phyloP scores from a whole-genome alignment of 2,329 filamentous ascomycete genomes.

The Apiospora aurea region DNA sequence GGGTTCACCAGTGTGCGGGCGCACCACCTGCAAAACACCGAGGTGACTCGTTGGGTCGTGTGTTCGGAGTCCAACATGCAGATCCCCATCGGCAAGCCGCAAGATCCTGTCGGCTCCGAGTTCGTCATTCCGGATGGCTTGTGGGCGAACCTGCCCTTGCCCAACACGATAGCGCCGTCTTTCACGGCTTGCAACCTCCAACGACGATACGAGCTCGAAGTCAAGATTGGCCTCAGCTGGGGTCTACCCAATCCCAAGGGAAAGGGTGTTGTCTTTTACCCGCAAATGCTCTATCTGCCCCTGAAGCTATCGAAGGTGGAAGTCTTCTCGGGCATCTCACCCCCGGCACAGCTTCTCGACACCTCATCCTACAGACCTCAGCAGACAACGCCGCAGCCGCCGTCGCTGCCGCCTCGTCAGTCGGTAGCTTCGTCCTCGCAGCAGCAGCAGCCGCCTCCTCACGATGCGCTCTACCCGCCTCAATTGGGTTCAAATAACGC shows the following conservation, averaged over 20 bases:
- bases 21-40: slow-evolving; percentile 74
- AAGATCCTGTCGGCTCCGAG: slow-evolving; percentile 68
- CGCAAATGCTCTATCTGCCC: slow-evolving; percentile 81
- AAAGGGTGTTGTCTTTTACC: slow-evolving; percentile 44
- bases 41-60: slow-evolving; percentile 79
- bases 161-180: slow-evolving; percentile 84
- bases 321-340: slow-evolving; percentile 87
- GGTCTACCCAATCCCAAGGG: slow-evolving; percentile 53
- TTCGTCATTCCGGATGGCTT: slow-evolving; percentile 71
- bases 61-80: slow-evolving; percentile 74
- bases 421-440: slow-evolving; percentile 28
- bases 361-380: slow-evolving; percentile 35
- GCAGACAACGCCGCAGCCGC: slow-evolving; percentile 41
- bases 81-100: slow-evolving; percentile 70
- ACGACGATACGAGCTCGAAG: slow-evolving; percentile 82
- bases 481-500: slow-evolving; percentile 57
- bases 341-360: slow-evolving; percentile 77
- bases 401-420: slow-evolving; percentile 50
- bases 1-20: slow-evolving; percentile 82
- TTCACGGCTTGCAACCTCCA: slow-evolving; percentile 90
- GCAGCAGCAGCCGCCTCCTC: slow-evolving; percentile 30
- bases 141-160: slow-evolving; percentile 77
- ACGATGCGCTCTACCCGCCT: slow-evolving; percentile 58
- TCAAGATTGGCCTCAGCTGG: slow-evolving; percentile 80
- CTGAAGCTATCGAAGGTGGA: slow-evolving; percentile 77